phyloP scores from a whole-genome alignment of 768 basidiomycete species.

The Lentinula boryana region DNA sequence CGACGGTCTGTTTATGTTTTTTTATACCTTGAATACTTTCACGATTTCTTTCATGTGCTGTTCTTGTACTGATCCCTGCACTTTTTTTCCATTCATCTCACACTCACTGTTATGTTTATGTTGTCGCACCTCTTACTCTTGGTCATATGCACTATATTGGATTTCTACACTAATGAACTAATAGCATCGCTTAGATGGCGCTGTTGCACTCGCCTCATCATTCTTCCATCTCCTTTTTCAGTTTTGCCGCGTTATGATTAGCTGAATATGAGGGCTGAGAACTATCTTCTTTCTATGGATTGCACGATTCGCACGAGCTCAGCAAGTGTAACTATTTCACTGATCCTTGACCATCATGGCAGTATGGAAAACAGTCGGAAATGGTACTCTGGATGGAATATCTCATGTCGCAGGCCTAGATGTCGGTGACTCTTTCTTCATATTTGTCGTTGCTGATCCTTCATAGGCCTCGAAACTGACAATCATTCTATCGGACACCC shows the following conservation, averaged over 20 bases:
- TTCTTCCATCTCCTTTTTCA: too few species aligned
- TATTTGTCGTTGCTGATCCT: not conserved
- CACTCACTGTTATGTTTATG: not conserved
- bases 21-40: not conserved
- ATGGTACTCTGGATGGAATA: not conserved
- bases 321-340: not conserved
- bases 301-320: not conserved
- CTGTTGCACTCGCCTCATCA: too few species aligned
- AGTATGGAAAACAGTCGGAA: conserved; percentile 1
- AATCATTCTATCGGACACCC: not conserved
- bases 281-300: not conserved
- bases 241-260: too few species aligned
- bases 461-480: conserved; percentile 1
- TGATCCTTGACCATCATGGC: not conserved
- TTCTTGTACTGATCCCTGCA: not conserved
- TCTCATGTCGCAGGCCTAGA: not conserved
- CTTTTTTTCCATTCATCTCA: not conserved
- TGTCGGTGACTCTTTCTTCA: not conserved
- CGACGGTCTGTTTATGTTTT: not conserved
- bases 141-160: not conserved
- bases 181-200: not conserved
- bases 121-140: not conserved
- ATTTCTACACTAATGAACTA: not conserved
- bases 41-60: not conserved
- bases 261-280: too few species aligned